Conservation (phyloP, 176 grass and related monocot species). For the Dendrocalamus sinicus region DNA sequence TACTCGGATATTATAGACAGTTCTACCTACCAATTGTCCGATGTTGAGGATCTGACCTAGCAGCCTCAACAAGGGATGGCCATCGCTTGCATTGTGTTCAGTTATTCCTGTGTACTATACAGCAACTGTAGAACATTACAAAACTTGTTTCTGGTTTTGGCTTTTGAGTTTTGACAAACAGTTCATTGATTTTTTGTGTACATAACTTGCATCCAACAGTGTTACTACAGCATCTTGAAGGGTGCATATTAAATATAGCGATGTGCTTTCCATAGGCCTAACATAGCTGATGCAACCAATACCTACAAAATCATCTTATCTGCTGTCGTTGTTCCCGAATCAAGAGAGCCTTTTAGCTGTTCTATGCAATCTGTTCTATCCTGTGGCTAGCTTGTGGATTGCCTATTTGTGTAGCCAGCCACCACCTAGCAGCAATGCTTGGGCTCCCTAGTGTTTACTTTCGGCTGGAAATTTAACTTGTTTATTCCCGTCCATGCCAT, state of each 20-base stretch:
- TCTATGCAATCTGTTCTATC: conserved; percentile 13
- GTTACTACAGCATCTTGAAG: conserved; percentile 34
- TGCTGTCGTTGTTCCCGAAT: not conserved
- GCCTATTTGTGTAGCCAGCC: not conserved
- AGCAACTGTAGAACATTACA: conserved; percentile 27
- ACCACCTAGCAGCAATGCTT: not conserved
- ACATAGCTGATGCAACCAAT: not conserved
- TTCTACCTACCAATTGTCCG: not conserved
- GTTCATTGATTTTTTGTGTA: conserved; percentile 38
- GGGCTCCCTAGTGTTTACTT: conserved; percentile 10
- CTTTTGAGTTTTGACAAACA: conserved; percentile 24
- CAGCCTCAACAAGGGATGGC: not conserved
- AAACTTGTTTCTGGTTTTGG: conserved; percentile 26
- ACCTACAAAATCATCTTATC: not conserved
- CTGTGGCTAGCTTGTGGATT: not conserved
- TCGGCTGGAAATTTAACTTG: conserved; percentile 30
- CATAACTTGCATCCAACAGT: conserved; percentile 31
- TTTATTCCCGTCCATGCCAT: conserved; percentile 32
- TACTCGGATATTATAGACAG: too few relatives aligned
- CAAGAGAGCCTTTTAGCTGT: not conserved
- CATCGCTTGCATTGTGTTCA: not conserved
- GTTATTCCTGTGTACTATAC: conserved; percentile 15
- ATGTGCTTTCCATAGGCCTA: not conserved
- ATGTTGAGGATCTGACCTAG: conserved; percentile 53
- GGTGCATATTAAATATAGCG: conserved; percentile 18